phyloP scores from a whole-genome alignment of 345 rosid genomes.

The Lumnitzera racemosa region DNA sequence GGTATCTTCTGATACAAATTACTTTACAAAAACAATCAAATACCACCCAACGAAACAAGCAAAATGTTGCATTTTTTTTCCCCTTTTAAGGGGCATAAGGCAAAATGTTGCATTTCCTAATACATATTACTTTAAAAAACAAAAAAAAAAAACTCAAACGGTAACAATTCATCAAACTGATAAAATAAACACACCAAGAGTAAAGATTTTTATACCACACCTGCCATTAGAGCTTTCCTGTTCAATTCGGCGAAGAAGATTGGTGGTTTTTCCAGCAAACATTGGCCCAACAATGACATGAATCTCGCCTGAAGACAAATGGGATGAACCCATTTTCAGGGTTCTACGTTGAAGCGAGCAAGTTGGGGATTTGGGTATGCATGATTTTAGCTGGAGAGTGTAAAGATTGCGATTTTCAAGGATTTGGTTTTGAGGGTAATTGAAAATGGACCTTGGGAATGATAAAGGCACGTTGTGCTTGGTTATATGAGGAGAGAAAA shows the following conservation, averaged over 20 bases:
- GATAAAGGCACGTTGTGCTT: conserved; percentile 20
- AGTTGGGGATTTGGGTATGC: conserved; percentile 10
- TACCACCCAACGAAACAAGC: too few relatives aligned
- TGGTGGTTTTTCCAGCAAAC: conserved; percentile 72
- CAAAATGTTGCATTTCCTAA: too few relatives aligned
- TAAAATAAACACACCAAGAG: background rate
- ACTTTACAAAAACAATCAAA: too few relatives aligned
- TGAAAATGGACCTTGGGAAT: conserved; percentile 16
- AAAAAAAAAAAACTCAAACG: background rate
- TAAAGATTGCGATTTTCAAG: conserved; percentile 13
- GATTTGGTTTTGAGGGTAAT: background rate
- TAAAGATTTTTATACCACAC: conserved; percentile 16
- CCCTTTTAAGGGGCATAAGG: too few relatives aligned
- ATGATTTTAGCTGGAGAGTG: conserved; percentile 12
- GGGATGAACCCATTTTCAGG: conserved; percentile 21
- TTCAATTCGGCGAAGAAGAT: conserved; percentile 60
- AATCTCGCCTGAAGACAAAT: conserved; percentile 43
- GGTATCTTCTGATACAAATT: too few relatives aligned
- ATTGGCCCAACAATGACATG: conserved; percentile 76
- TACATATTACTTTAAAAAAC: too few relatives aligned
- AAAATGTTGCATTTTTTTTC: too few relatives aligned
- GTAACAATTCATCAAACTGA: background rate
- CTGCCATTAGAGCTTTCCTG: conserved; percentile 49
- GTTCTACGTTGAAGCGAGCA: conserved; percentile 12
- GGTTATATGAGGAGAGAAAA: conserved; percentile 17